Evolutionary conservation across 75 land plant genomes (phyloP).

Genomic region (Larix kaempferi): DNA sequence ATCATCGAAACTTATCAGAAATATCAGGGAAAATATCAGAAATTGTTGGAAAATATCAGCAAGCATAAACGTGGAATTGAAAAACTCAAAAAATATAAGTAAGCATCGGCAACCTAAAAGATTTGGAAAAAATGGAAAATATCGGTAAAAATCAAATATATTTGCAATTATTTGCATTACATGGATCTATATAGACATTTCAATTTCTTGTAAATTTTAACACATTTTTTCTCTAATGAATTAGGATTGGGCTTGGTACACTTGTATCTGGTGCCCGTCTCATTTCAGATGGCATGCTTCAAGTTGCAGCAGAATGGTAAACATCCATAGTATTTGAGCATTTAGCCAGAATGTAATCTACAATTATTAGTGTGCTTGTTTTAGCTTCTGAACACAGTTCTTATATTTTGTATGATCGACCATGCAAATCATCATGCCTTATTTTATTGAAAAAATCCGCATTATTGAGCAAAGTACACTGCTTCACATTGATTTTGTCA

Average conservation of each 20-base stretch:
- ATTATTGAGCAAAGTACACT: not conserved
- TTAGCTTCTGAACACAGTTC: not conserved
- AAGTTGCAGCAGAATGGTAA: slow-evolving; percentile 96
- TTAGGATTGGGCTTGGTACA: slow-evolving; percentile 94
- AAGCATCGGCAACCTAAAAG: no score
- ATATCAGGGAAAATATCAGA: no score
- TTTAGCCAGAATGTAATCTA: not conserved
- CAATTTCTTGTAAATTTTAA: not conserved
- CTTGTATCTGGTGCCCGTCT: slow-evolving; percentile 82
- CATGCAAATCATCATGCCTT: not conserved
- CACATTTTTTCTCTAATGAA: not conserved
- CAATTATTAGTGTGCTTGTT: not conserved
- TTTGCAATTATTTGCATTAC: not conserved
- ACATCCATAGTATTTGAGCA: not conserved
- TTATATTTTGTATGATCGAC: not conserved
- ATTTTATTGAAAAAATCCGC: not conserved
- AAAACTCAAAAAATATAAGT: no score
- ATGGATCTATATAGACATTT: not conserved
- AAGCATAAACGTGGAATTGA: no score
- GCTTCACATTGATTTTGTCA: slow-evolving; percentile 2
- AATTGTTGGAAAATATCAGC: no score
- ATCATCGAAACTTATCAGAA: no score
- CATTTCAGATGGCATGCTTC: slow-evolving; percentile 96
- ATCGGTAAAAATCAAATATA: no score
- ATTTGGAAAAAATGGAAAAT: no score